phyloP scores from a whole-genome alignment of 352 stramenopile genomes.

The Globisporangium echinulatum region DNA sequence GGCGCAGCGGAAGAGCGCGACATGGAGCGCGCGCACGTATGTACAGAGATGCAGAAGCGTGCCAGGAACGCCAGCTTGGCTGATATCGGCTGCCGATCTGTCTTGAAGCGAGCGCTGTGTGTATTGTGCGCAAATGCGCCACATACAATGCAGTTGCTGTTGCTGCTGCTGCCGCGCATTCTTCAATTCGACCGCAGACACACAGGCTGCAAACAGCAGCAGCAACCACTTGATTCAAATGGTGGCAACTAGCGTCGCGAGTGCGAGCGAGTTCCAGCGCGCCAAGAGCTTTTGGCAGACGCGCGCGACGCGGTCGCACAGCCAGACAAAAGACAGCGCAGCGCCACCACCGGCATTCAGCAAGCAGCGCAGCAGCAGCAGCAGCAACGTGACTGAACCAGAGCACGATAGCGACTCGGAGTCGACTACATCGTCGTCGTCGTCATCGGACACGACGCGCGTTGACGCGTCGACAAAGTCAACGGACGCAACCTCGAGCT shows the following conservation, averaged over 20 bases:
- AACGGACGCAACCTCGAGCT: slow-evolving; percentile 4
- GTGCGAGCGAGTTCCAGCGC: slow-evolving; percentile 31
- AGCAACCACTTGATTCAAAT: neutral
- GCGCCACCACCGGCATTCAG: neutral
- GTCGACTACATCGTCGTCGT: slow-evolving; percentile 2
- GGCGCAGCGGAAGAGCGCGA: slow-evolving; percentile 3
- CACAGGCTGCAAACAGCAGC: neutral
- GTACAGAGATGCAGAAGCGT: neutral
- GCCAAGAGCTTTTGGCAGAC: slow-evolving; percentile 68
- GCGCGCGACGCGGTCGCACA: slow-evolving; percentile 34
- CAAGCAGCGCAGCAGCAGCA: neutral
- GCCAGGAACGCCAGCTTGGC: neutral
- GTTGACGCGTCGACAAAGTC: neutral
- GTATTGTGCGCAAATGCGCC: too few relatives aligned
- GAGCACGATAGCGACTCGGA: neutral
- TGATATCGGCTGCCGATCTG: neutral
- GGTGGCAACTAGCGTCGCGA: neutral
- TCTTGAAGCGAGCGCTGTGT: neutral
- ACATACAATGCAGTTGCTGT: neutral
- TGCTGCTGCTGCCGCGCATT: slow-evolving; percentile 3
- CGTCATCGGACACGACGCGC: neutral
- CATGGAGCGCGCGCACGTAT: neutral
- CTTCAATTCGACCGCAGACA: slow-evolving; percentile 2
- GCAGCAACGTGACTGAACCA: neutral
- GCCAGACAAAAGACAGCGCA: slow-evolving; percentile 2